Conservation (phyloP, 768 basidiomycete genomes). For the Auriscalpium vulgare region DNA sequence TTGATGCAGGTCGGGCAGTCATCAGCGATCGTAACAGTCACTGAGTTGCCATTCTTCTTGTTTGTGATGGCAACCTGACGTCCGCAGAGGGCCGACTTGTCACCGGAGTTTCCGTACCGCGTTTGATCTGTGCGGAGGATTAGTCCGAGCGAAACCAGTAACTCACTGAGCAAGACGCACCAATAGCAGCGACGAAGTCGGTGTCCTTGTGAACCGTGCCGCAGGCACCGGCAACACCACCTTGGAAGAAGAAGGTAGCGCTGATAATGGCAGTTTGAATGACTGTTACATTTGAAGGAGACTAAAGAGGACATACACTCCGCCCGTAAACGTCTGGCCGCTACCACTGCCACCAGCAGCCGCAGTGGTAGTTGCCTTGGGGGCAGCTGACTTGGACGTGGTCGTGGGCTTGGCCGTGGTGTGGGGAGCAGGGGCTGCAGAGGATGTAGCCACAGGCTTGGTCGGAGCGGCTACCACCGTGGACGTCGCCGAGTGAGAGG, state of each 20-base stretch:
- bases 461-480: not conserved
- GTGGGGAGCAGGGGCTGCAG: not conserved
- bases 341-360: slow-evolving; percentile 5
- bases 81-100: slow-evolving; percentile 55
- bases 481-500: slow-evolving; percentile 2
- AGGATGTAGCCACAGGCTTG: not conserved
- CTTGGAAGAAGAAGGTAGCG: slow-evolving; percentile 38
- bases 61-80: slow-evolving; percentile 56
- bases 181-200: slow-evolving; percentile 55
- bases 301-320: slow-evolving; percentile 1
- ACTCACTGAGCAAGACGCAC: slow-evolving; percentile 25
- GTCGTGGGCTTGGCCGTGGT: not conserved
- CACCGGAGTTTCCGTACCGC: slow-evolving; percentile 42
- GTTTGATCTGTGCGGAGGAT: slow-evolving; percentile 31
- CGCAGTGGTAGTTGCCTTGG: slow-evolving; percentile 15
- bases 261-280: slow-evolving; percentile 3
- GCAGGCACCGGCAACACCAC: slow-evolving; percentile 73
- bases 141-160: not conserved
- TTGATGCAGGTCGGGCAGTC: slow-evolving; percentile 60
- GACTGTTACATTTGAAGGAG: not conserved
- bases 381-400: slow-evolving; percentile 15
- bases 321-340: not conserved
- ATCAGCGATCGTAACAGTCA: slow-evolving; percentile 64
- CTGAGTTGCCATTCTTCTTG: slow-evolving; percentile 44
- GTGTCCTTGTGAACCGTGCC: slow-evolving; percentile 51